Evolutionary conservation across 805 yeast species (phyloP).

Genomic region (Metschnikowia kunwiensis): DNA sequence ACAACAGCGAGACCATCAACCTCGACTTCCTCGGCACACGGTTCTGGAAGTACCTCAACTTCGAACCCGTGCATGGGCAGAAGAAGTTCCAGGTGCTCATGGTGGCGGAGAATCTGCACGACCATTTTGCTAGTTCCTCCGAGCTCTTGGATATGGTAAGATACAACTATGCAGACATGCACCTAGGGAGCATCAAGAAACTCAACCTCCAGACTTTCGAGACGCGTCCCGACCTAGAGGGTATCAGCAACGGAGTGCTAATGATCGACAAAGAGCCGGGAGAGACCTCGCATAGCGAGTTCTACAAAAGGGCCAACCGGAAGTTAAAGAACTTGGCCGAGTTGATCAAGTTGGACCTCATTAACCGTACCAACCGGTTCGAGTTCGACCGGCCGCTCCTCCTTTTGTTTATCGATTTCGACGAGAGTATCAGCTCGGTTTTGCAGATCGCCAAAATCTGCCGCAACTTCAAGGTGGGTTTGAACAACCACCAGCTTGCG

Average conservation of each 20-base stretch:
- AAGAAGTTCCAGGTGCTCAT: conserved; percentile 54
- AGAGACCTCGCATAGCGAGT: conserved; percentile 23
- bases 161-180: conserved; percentile 45
- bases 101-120: conserved; percentile 30
- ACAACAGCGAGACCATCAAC: conserved; percentile 41
- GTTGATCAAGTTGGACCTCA: conserved; percentile 36
- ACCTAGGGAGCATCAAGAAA: conserved; percentile 45
- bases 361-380: conserved; percentile 38
- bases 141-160: conserved; percentile 32
- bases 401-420: conserved; percentile 48
- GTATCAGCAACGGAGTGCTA: conserved; percentile 29
- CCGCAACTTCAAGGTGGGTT: conserved; percentile 41
- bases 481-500: conserved; percentile 39
- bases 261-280: conserved; percentile 22
- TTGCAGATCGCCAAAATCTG: conserved; percentile 47
- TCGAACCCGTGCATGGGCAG: conserved; percentile 49
- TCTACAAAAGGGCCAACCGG: conserved; percentile 30
- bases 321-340: conserved; percentile 34
- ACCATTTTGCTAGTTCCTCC: background rate
- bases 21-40: conserved; percentile 43
- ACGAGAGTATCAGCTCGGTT: conserved; percentile 41
- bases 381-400: conserved; percentile 49
- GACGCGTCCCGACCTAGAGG: conserved; percentile 27
- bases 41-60: conserved; percentile 57
- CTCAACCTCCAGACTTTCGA: conserved; percentile 29